These are phyloP conservation scores for Globisporangium perplexum DNA, from an alignment of 352 stramenopile species.

Conservation along the genomic window DNA sequence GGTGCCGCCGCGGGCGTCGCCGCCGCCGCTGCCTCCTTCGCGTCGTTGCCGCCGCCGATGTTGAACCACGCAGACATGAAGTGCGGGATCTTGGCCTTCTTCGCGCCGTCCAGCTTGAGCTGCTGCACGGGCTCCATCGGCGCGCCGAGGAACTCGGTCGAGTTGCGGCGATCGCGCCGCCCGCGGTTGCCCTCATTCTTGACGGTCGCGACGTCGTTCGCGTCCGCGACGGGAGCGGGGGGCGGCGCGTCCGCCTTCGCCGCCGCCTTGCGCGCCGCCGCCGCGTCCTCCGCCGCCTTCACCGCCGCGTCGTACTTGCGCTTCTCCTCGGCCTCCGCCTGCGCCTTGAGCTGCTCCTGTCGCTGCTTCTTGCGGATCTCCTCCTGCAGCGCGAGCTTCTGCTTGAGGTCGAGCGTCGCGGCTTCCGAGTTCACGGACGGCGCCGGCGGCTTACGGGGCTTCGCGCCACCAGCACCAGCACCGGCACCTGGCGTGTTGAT, in stretches of 20 bases:
- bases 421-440: slow-evolving; percentile 40
- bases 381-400: slow-evolving; percentile 46
- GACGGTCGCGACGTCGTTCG: slow-evolving; percentile 42
- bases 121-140: slow-evolving; percentile 52
- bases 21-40: slow-evolving; percentile 17
- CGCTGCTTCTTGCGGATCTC: slow-evolving; percentile 40
- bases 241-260: background rate
- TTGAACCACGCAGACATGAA: slow-evolving; percentile 73
- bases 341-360: slow-evolving; percentile 15
- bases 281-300: slow-evolving; percentile 20
- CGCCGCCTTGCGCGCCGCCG: slow-evolving; percentile 11
- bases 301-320: slow-evolving; percentile 15
- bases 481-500: background rate
- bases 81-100: slow-evolving; percentile 69
- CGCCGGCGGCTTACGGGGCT: slow-evolving; percentile 5
- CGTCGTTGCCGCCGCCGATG: slow-evolving; percentile 32
- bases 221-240: slow-evolving; percentile 1
- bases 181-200: slow-evolving; percentile 32
- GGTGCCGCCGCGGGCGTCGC: slow-evolving; percentile 6
- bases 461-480: no score
- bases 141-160: slow-evolving; percentile 43
- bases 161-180: slow-evolving; percentile 27
- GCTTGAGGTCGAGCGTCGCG: slow-evolving; percentile 47
- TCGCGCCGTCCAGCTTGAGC: slow-evolving; percentile 55
- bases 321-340: slow-evolving; percentile 11